phyloP scores from a whole-genome alignment of 2,329 filamentous ascomycete species.

The Calonectria leucothoes region DNA sequence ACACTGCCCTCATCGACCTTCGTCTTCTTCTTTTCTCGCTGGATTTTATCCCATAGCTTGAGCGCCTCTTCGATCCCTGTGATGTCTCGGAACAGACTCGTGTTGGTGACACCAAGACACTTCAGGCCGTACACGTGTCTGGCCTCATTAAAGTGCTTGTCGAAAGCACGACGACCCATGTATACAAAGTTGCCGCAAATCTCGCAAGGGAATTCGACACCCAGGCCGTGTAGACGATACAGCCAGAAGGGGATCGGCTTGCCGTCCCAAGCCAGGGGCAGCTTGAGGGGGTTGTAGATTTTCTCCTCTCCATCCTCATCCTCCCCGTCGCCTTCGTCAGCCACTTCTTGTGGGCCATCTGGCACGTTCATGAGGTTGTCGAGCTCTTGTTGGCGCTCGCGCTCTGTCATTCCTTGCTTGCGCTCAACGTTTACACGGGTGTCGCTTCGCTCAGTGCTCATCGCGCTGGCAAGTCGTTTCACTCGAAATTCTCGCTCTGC shows the following conservation, averaged over 20 bases:
- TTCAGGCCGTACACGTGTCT: constrained; percentile 94
- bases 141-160: constrained; percentile 98
- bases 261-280: constrained; percentile 96
- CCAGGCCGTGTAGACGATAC: constrained; percentile 94
- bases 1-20: constrained; percentile 83
- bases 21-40: constrained; percentile 83
- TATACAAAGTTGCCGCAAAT: constrained; percentile 99
- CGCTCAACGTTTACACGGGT: constrained; percentile 96
- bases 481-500: constrained; percentile 90
- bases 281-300: constrained; percentile 96
- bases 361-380: constrained; percentile 78
- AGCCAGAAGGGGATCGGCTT: constrained; percentile 99
- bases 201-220: constrained; percentile 95
- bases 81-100: constrained; percentile 92
- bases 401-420: constrained; percentile 96
- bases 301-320: constrained; percentile 85
- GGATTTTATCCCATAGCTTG: constrained; percentile 92
- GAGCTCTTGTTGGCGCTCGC: constrained; percentile 92
- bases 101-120: constrained; percentile 93
- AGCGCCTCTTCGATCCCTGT: constrained; percentile 91
- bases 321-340: constrained; percentile 72
- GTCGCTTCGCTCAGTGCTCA: constrained; percentile 89
- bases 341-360: constrained; percentile 47
- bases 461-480: constrained; percentile 80
- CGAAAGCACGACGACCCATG: constrained; percentile 94